Evolutionary conservation across 805 yeast species (phyloP).

Genomic region (Saturnispora zaruensis): DNA sequence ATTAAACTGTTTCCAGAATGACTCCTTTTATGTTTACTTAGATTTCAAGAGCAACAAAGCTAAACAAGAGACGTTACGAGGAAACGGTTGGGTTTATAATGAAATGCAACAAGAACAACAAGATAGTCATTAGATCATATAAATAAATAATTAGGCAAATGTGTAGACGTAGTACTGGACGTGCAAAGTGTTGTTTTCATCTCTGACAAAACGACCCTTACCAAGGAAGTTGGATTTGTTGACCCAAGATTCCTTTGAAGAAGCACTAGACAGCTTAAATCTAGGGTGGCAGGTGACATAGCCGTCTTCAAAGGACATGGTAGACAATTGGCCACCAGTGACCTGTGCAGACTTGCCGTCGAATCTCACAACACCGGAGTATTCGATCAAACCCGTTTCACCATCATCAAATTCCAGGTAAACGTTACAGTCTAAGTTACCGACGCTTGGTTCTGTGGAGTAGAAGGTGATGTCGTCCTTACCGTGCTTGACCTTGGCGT

Average conservation of each 20-base stretch:
- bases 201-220: constrained; percentile 50
- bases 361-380: constrained; percentile 41
- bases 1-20: constrained; percentile 3
- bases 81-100: constrained; percentile 3
- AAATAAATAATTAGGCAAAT: constrained; percentile 2
- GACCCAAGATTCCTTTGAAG: constrained; percentile 45
- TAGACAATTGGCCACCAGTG: constrained; percentile 24
- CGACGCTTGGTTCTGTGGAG: constrained; percentile 21
- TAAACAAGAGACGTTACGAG: not conserved
- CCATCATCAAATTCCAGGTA: constrained; percentile 30
- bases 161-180: constrained; percentile 33
- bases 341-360: constrained; percentile 31
- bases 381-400: constrained; percentile 34
- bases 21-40: constrained; percentile 1
- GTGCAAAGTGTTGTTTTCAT: constrained; percentile 33
- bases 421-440: constrained; percentile 40
- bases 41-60: not conserved
- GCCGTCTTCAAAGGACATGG: constrained; percentile 36
- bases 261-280: constrained; percentile 34
- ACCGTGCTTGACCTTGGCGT: constrained; percentile 32
- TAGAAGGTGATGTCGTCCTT: constrained; percentile 39
- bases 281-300: constrained; percentile 43
- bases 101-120: not conserved
- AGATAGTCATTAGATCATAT: not conserved
- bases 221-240: constrained; percentile 42